Base-by-base conservation (phyloP, 2,329 filamentous ascomycete genomes). In the Chaetomiaceae sp. region DNA sequence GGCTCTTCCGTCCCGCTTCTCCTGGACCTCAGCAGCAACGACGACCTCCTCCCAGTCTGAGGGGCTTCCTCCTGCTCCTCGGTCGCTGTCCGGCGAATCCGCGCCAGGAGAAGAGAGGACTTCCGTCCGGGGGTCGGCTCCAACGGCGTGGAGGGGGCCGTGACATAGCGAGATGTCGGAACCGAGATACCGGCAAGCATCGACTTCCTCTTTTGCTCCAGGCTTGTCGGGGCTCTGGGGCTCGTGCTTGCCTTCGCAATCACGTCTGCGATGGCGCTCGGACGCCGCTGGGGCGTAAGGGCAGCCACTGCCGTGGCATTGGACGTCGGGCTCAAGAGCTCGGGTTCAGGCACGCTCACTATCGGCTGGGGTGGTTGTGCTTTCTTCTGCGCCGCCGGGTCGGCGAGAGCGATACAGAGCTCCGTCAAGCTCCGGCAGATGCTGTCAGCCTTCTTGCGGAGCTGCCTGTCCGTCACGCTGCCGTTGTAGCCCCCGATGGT, bases 371-470 rank as follows among this genome's bases (percentile, higher is more conserved):
- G 57, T 27, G 66, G 61, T 58, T 73, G 57, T 27, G 66, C 61
- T 58, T 73, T 75, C 17, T 60, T 58, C 47, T 71, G 71, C 2
- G 67, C 65, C 3, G 66, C 67, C 37, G 83, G 81, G 58, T 89
- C 87, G 27, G 85, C 84, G 50, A 99, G 74, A 1, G 91, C 88
- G 52, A 99, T 81, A 66, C 90, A 96, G 6, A 99, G 77, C 69
- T 99, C 94, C 0, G 92, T 97, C 60, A 99, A 73, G 65, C 88
- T 94, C 50, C 92, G 87, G 68, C 94, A 97, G 66, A 99, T 84
- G 65, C 88, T 91, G 66, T 99, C 92, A 25, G 90, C 89, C 70
- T 96, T 96, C 58, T 92, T 84, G 45, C 91, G 84, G 15, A 96
- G 77, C 66, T 95, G 89, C 47, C 94, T 83, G 67, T 99, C 92